A percentile compares a stretch with the other conserved stretches of the same genome.
Evolutionary conservation across 2,329 filamentous ascomycete genomes (phyloP).

Genomic region (Microascus cirrosus): DNA sequence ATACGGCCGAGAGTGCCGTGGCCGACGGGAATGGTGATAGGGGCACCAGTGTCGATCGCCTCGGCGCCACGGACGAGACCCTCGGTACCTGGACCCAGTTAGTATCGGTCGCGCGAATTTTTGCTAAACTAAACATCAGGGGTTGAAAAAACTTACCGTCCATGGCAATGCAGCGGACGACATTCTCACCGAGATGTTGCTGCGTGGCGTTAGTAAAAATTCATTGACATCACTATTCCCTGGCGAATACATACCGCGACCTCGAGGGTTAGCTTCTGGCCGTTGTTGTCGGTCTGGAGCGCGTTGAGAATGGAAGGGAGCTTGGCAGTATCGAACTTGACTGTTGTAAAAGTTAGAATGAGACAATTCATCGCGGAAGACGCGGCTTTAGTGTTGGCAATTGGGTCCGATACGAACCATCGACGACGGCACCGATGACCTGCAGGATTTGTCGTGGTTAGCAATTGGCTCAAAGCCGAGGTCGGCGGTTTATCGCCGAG

Average conservation of each 20-base stretch:
- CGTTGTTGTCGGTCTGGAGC: constrained; percentile 81
- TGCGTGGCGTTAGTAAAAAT: constrained; percentile 33
- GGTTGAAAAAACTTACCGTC: constrained; percentile 60
- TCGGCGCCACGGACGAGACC: constrained; percentile 91
- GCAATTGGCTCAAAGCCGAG: constrained; percentile 7
- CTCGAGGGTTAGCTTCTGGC: constrained; percentile 90
- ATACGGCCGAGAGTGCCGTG: constrained; percentile 92
- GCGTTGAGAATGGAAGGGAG: constrained; percentile 97
- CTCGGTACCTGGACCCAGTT: constrained; percentile 71
- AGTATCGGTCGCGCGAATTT: constrained; percentile 3
- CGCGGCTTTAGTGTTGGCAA: not conserved
- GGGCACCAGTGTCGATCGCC: constrained; percentile 79
- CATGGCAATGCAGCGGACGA: constrained; percentile 99
- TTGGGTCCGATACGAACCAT: constrained; percentile 55
- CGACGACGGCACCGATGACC: constrained; percentile 98
- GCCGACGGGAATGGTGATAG: constrained; percentile 95
- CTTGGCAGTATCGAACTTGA: constrained; percentile 93
- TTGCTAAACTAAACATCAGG: constrained; percentile 6
- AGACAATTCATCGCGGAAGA: not conserved
- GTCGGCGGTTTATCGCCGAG: not conserved
- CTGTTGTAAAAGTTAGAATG: constrained; percentile 33
- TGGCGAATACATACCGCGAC: constrained; percentile 60
- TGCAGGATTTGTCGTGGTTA: constrained; percentile 54
- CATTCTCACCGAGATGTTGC: constrained; percentile 99
- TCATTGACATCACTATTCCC: not conserved